A percentile compares a stretch with the other conserved stretches of the same genome.
Conservation (phyloP, 352 stramenopile genomes). For the Thraustochytrium striatum region DNA sequence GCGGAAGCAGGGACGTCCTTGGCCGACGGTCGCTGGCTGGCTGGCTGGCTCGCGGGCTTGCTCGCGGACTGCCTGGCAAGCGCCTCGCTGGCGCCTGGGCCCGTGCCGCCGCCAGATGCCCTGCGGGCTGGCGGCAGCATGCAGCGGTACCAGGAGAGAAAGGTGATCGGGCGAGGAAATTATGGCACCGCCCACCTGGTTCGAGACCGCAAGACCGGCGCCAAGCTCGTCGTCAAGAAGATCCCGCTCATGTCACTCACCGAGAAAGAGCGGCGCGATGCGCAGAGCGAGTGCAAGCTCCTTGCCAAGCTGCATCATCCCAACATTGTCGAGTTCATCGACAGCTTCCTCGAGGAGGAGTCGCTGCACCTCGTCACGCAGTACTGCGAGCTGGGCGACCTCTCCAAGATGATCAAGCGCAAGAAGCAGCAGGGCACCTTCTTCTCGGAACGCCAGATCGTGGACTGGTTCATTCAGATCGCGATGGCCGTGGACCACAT, state of each 20-base stretch:
- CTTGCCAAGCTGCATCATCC: constrained; percentile 47
- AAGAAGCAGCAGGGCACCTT: constrained; percentile 51
- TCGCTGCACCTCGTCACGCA: constrained; percentile 52
- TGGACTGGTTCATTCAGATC: constrained; percentile 51
- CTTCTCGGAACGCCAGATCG: constrained; percentile 44
- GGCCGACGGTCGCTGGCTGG: no score
- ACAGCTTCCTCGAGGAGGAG: constrained; percentile 48
- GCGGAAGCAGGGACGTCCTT: no score
- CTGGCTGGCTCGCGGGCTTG: no score
- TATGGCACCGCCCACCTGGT: constrained; percentile 35
- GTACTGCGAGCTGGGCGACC: constrained; percentile 49
- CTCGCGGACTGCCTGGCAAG: no score
- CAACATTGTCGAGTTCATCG: constrained; percentile 51
- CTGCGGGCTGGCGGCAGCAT: background rate
- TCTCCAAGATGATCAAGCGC: constrained; percentile 44
- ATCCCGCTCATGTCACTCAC: constrained; percentile 31
- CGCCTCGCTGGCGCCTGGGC: no score
- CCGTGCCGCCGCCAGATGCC: no score
- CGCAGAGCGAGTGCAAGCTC: constrained; percentile 49
- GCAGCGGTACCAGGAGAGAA: constrained; percentile 36
- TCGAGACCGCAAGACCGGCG: constrained; percentile 1
- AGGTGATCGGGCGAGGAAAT: constrained; percentile 42
- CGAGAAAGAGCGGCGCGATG: constrained; percentile 37
- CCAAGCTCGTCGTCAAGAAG: constrained; percentile 41
- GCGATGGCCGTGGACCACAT: constrained; percentile 43